Conservation (phyloP, 768 basidiomycete genomes). For the Amanita pseudoporphyria region DNA sequence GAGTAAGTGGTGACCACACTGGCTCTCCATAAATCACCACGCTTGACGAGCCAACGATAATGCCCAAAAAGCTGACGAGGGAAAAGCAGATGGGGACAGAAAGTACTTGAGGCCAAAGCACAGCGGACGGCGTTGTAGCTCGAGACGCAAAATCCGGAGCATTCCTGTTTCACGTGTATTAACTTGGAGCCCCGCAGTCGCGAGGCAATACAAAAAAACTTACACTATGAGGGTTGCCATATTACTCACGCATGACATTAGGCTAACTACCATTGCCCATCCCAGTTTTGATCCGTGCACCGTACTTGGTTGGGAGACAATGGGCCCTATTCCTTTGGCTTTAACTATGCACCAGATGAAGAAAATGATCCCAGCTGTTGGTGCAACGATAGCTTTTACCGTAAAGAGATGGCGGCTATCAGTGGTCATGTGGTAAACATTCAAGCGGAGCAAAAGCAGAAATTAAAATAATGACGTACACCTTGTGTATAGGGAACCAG, state of each 20-base stretch:
- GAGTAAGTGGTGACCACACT: slow-evolving; percentile 72
- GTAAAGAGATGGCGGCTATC: slow-evolving; percentile 69
- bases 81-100: slow-evolving; percentile 67
- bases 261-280: slow-evolving; percentile 71
- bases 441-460: neutral
- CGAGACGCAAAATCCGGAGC: slow-evolving; percentile 71
- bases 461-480: slow-evolving; percentile 33
- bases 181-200: neutral
- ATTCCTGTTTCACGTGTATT: slow-evolving; percentile 30
- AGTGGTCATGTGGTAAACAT: neutral
- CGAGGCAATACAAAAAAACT: slow-evolving; percentile 13
- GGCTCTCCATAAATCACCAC: slow-evolving; percentile 66
- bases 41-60: slow-evolving; percentile 73
- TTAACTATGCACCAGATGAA: slow-evolving; percentile 73
- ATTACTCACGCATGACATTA: slow-evolving; percentile 76
- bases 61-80: slow-evolving; percentile 69
- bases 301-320: slow-evolving; percentile 53
- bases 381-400: slow-evolving; percentile 64
- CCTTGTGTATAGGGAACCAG: slow-evolving; percentile 77
- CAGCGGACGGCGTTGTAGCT: slow-evolving; percentile 44
- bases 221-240: slow-evolving; percentile 67
- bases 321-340: slow-evolving; percentile 68
- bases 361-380: slow-evolving; percentile 58
- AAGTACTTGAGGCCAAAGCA: slow-evolving; percentile 56
- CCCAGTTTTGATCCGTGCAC: slow-evolving; percentile 59